Evolutionary conservation across 2,329 filamentous ascomycete species (phyloP).

Genomic region (Epichloe gansuensis): DNA sequence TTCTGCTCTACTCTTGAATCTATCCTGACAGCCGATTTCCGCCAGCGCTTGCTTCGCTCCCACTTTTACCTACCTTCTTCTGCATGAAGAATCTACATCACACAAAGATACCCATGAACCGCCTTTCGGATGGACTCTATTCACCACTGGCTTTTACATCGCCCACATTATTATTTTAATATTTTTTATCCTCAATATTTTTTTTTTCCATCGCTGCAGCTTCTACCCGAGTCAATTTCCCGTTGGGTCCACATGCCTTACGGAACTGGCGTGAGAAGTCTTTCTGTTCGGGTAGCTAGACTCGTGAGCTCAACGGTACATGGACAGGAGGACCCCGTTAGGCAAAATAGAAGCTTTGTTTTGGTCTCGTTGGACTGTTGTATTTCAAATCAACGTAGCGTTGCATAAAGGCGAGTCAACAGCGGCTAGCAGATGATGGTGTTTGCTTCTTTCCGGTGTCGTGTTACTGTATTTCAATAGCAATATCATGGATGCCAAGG

Average conservation of each 20-base stretch:
- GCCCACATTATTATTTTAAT: not conserved
- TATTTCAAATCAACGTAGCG: not conserved
- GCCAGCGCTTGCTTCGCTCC: not conserved
- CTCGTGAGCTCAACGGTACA: too few relatives aligned
- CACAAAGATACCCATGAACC: slow-evolving; percentile 13
- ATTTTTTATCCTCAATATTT: not conserved
- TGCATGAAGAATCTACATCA: slow-evolving; percentile 8
- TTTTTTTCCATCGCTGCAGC: not conserved
- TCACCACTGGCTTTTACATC: not conserved
- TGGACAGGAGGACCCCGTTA: not conserved
- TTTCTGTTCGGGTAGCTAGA: not conserved
- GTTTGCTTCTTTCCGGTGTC: not conserved
- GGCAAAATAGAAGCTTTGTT: not conserved
- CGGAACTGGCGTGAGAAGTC: not conserved
- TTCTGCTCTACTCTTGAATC: not conserved
- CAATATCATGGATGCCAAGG: slow-evolving; percentile 2
- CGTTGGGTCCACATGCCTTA: not conserved
- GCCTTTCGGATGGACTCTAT: not conserved
- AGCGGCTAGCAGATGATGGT: not conserved
- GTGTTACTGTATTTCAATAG: not conserved
- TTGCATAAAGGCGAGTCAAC: not conserved
- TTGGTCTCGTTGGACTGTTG: not conserved
- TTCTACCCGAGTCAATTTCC: not conserved
- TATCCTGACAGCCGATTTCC: not conserved
- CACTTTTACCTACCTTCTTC: not conserved